Conservation (phyloP, 73 alveolate species). For the Uronychia binucleata region DNA sequence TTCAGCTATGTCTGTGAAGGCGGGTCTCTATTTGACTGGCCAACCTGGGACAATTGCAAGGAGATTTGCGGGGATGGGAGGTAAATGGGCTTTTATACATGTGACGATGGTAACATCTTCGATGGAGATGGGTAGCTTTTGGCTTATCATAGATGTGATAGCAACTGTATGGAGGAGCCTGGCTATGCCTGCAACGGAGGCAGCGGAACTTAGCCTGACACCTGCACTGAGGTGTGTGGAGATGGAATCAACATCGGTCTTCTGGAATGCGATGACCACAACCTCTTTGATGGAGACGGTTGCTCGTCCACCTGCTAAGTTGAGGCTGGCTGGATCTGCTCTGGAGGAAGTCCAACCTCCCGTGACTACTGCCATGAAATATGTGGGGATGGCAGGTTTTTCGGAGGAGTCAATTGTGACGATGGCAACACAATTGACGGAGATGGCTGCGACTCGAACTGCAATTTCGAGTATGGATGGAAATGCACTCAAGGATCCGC, state of each 20-base stretch:
- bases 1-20: slow-evolving; percentile 30
- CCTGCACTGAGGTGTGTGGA: slow-evolving; percentile 43
- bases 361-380: slow-evolving; percentile 50
- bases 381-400: slow-evolving; percentile 55
- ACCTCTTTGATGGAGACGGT: slow-evolving; percentile 32
- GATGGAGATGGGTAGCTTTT: slow-evolving; percentile 44
- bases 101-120: slow-evolving; percentile 61
- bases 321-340: slow-evolving; percentile 24
- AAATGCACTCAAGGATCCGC: background rate
- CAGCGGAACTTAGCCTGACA: slow-evolving; percentile 13
- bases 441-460: slow-evolving; percentile 42
- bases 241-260: slow-evolving; percentile 28
- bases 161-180: slow-evolving; percentile 19
- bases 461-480: slow-evolving; percentile 39
- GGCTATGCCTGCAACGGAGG: slow-evolving; percentile 36
- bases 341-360: slow-evolving; percentile 22
- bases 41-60: slow-evolving; percentile 23
- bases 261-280: slow-evolving; percentile 32
- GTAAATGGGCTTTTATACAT: slow-evolving; percentile 32
- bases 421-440: slow-evolving; percentile 35
- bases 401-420: slow-evolving; percentile 34
- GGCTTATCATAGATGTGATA: slow-evolving; percentile 23
- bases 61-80: slow-evolving; percentile 57
- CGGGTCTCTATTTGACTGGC: slow-evolving; percentile 23
- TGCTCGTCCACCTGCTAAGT: slow-evolving; percentile 13